A percentile compares a stretch with the other conserved stretches of the same genome.
Evolutionary conservation across 805 yeast genomes (phyloP).

Genomic region (Pichia pseudocactophila): DNA sequence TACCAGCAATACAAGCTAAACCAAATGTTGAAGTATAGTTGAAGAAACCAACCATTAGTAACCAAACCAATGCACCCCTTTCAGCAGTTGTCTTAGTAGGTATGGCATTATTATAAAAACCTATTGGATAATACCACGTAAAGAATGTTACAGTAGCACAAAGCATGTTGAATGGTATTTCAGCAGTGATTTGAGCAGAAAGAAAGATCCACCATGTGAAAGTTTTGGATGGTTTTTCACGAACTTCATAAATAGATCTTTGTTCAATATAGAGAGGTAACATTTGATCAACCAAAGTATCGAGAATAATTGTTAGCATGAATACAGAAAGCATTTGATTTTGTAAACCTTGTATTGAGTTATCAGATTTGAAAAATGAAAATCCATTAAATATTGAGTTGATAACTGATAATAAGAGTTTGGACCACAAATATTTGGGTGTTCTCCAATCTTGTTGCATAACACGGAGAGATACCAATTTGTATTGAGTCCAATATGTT

Average conservation of each 20-base stretch:
- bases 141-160: slow-evolving; percentile 57
- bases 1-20: slow-evolving; percentile 49
- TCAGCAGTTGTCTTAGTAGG: slow-evolving; percentile 36
- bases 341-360: slow-evolving; percentile 61
- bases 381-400: slow-evolving; percentile 59
- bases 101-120: slow-evolving; percentile 52
- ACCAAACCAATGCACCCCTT: slow-evolving; percentile 48
- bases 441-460: slow-evolving; percentile 58
- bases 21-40: slow-evolving; percentile 51
- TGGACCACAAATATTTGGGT: slow-evolving; percentile 51
- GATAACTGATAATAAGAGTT: slow-evolving; percentile 40
- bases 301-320: slow-evolving; percentile 52
- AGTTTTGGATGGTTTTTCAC: slow-evolving; percentile 67
- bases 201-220: slow-evolving; percentile 60
- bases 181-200: slow-evolving; percentile 52
- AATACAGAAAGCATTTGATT: slow-evolving; percentile 74
- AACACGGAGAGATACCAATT: slow-evolving; percentile 42
- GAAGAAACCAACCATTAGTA: slow-evolving; percentile 36
- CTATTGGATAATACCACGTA: slow-evolving; percentile 66
- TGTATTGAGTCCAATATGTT: slow-evolving; percentile 31
- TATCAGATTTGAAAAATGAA: slow-evolving; percentile 56
- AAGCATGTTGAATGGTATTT: slow-evolving; percentile 54
- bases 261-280: slow-evolving; percentile 53
- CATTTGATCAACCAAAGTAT: slow-evolving; percentile 52
- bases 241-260: slow-evolving; percentile 59